Evolutionary conservation across 2,329 filamentous ascomycete species (phyloP).

Genomic region (Penicillium thymicola): DNA sequence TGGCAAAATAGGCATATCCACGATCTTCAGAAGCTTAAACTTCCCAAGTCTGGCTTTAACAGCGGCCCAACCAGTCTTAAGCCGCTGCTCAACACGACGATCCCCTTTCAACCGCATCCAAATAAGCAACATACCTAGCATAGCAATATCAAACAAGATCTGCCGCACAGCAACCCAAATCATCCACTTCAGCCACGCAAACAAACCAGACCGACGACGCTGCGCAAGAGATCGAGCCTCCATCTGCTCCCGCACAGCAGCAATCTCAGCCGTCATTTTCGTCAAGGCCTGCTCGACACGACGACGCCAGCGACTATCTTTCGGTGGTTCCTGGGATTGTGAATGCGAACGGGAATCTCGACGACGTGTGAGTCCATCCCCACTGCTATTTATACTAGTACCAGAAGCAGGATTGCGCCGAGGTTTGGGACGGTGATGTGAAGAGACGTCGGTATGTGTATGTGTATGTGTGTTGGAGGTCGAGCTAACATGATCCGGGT

Average conservation of each 20-base stretch:
- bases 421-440: constrained; percentile 3
- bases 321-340: constrained; percentile 59
- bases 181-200: constrained; percentile 68
- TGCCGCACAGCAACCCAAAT: constrained; percentile 71
- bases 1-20: constrained; percentile 26
- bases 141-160: constrained; percentile 65
- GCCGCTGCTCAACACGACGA: constrained; percentile 39
- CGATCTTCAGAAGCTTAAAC: constrained; percentile 24
- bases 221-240: constrained; percentile 71
- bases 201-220: constrained; percentile 61
- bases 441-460: constrained; percentile 25
- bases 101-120: constrained; percentile 45
- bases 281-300: constrained; percentile 82
- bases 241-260: constrained; percentile 87
- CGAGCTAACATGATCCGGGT: constrained; percentile 44
- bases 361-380: constrained; percentile 7
- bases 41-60: constrained; percentile 33
- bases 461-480: constrained; percentile 11
- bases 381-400: constrained; percentile 10
- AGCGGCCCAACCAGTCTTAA: constrained; percentile 34
- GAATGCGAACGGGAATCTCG: not conserved
- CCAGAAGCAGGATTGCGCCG: constrained; percentile 9
- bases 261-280: constrained; percentile 87
- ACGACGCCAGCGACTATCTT: constrained; percentile 68
- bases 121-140: constrained; percentile 43